Base-by-base conservation (phyloP, 164 flowering plant genomes). In the Litsea cubeba region DNA sequence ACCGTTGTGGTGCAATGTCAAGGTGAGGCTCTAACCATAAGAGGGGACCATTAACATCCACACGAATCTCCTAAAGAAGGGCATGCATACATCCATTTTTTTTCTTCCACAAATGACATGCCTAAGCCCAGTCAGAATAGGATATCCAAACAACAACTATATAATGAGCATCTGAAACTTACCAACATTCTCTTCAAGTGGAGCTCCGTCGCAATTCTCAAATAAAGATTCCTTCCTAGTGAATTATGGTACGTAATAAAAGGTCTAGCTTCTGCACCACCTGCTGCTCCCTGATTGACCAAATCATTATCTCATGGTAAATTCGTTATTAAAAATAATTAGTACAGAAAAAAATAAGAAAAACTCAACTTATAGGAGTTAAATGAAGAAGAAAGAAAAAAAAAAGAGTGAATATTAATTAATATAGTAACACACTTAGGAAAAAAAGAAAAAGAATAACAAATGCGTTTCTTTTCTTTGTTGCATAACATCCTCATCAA, bases 211-310 rank as follows among this genome's bases (percentile, higher is more conserved):
- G 99, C 98, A 80, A 95, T 95, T 81, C 99, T 86, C 82, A 95
- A 81, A 81, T 84, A 93, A 62, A 95, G 96, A 83, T 91, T 89
- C 77, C 97, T 88, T 69, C 91, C 93, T 74, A 95, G 97, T 62
- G 98, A 91, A 81, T 92, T 95, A 76, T 95, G 98, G 81, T 86
- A 86, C 66, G 97, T 95, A 73, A 95, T 85, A 80, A 95, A 95
- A 12, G 98, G 99, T 80, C 99, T 85, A 62, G 99, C 99, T 85
- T 93, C 99, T 72, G 99, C 99, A 74, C 99, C 99, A 72, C 99
- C 99, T 81, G 95, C 98, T 86, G 91, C 92, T 81, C 99, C 99
- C 99, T 95, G 86, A 80, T 79, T 65, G 49, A 84, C 40, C 24
- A 80, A 76, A 78, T 30, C 51, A 74, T 78, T 74, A 60, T 3